Base-by-base conservation (phyloP, 2,329 filamentous ascomycete species). In the Aspergillus bombycis region DNA sequence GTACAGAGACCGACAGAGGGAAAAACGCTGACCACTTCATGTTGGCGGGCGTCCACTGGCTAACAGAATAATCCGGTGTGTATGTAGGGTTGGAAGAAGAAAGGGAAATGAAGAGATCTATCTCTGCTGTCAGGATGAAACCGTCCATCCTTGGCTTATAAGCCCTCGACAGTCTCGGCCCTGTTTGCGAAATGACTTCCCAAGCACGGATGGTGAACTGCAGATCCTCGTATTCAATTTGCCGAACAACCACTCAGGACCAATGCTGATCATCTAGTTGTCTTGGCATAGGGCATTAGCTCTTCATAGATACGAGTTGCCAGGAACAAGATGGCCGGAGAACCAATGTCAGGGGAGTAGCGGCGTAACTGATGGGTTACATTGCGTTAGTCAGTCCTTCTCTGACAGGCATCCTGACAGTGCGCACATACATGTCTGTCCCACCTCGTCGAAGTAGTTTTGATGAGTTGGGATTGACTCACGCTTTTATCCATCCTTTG, bases 21-120 rank as follows among this genome's bases (percentile, higher is more conserved):
- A 43, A 10, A 32, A 34, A n/a, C 9, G 52, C 19, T 34, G 52
- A 54, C 30, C 30, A 43, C 58, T 61, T 64, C 62, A 64, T 64
- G 7, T 30, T 64, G 63, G 7, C 5, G 43, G 19, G 11, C 9
- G 23, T 21, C 12, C 2, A 23, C 11, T 36, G 5, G 8, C 9
- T 4, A 9, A 19, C 12, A 21, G 26, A 12, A 10, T 4, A n/a
- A 16, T 28, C 8, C 11, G 26, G 45, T 7, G 23, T 19, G 23
- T 23, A 16, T 3, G 19, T 41, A 41, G 19, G 38, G 16, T 10
- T 41, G 38, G 2, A 41, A 7, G 21, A 23, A 16, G 19, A 21
- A 12, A 2, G 41, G 41, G 9, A 46, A 4, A 21, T 1, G 46
- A 16, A 50, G 26, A 11, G 16, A 48, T 6, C 43, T 26, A 9